A percentile compares a stretch with the other conserved stretches of the same genome.
Evolutionary conservation across 2,329 filamentous ascomycete species (phyloP).

Genomic region (Pyrenochaeta sp.): DNA sequence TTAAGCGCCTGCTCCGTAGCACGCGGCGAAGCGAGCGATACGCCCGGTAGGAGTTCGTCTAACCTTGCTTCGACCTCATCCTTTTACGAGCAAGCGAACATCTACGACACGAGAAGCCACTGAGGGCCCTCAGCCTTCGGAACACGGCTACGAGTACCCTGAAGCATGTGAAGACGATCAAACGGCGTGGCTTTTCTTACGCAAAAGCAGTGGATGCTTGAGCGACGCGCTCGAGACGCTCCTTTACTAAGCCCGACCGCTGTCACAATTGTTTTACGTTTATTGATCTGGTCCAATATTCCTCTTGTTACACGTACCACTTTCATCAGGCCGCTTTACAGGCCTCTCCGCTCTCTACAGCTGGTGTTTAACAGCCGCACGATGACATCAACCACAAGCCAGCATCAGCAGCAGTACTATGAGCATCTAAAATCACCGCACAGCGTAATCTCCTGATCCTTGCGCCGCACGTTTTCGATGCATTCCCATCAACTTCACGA

Average conservation of each 20-base stretch:
- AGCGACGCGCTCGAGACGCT: neutral
- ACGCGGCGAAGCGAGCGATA: conserved; percentile 4
- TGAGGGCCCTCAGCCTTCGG: neutral
- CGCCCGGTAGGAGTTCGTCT: conserved; percentile 11
- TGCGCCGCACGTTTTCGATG: neutral
- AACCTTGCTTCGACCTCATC: conserved; percentile 31
- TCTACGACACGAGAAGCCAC: neutral
- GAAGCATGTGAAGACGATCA: neutral
- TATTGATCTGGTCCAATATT: neutral
- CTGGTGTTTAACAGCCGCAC: neutral
- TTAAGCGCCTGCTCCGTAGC: conserved; percentile 27
- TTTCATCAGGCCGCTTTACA: neutral
- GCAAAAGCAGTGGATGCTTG: neutral
- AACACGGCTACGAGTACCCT: neutral
- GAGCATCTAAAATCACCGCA: neutral
- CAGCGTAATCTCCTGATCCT: neutral
- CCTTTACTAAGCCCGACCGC: neutral
- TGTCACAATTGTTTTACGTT: neutral
- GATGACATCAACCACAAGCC: conserved; percentile 1
- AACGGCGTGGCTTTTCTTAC: neutral
- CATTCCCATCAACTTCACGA: neutral
- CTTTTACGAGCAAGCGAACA: conserved; percentile 3
- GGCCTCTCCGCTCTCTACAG: neutral
- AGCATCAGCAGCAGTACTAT: neutral
- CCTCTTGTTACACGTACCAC: neutral